These are phyloP conservation scores for Beauveria sp. DNA, from an alignment of 2,329 filamentous ascomycete genomes.

Conservation along the genomic window DNA sequence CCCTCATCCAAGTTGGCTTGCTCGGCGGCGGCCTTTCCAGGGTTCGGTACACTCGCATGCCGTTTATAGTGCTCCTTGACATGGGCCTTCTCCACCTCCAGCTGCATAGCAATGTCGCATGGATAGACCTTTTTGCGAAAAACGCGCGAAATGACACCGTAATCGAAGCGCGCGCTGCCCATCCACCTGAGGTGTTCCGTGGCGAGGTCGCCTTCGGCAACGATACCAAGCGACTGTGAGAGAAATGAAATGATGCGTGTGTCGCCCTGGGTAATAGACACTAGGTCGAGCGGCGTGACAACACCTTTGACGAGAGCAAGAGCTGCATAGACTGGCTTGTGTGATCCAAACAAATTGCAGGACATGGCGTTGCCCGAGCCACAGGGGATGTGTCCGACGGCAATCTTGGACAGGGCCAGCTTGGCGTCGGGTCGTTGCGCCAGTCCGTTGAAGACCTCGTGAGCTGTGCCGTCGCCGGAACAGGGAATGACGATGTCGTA, in stretches of 20 bases:
- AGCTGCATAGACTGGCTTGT: constrained; percentile 66
- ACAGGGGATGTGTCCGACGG: constrained; percentile 81
- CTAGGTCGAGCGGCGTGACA: constrained; percentile 74
- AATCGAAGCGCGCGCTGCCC: constrained; percentile 76
- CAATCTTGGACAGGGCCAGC: constrained; percentile 65
- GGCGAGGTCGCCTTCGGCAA: constrained; percentile 82
- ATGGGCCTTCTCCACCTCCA: constrained; percentile 67
- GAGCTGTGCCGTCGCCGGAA: constrained; percentile 84
- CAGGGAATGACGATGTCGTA: constrained; percentile 84
- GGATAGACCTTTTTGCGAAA: constrained; percentile 74
- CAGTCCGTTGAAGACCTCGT: constrained; percentile 93
- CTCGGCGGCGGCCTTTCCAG: constrained; percentile 13
- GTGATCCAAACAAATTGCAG: constrained; percentile 78
- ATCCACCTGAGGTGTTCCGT: constrained; percentile 94
- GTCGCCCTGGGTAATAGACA: constrained; percentile 78
- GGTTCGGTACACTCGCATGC: constrained; percentile 29
- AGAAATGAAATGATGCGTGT: constrained; percentile 75
- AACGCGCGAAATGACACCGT: constrained; percentile 72
- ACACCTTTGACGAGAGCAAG: constrained; percentile 81
- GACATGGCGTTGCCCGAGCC: constrained; percentile 93
- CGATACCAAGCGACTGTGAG: constrained; percentile 80
- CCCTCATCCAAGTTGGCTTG: constrained; percentile 20
- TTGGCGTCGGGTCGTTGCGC: constrained; percentile 68
- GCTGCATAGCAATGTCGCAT: constrained; percentile 78
- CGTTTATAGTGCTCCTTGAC: constrained; percentile 67